Base-by-base conservation (phyloP, 345 rosid genomes). In the Eucalyptus pauciflora region DNA sequence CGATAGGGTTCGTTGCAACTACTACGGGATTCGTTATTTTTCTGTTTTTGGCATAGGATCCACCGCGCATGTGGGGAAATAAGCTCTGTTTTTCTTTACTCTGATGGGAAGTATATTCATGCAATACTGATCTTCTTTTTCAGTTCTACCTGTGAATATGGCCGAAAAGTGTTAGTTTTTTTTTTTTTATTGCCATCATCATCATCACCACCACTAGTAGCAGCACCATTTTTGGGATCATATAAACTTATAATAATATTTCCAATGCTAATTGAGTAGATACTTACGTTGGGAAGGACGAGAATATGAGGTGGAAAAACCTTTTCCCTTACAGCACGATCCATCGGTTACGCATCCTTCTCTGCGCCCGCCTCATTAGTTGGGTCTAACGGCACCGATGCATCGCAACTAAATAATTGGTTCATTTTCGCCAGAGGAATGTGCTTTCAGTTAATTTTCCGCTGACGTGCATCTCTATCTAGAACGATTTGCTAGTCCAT, bases 171-270 rank as follows among this genome's bases (percentile, higher is more conserved):
- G 7, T 10, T 22, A 18, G 6, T 6, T 37, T 10, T 4, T 3
- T 10, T 4, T 3, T 3, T 3, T 76, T 3, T 7, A 16, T n/a
- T 14, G 2, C 18, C 20, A 5, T 37, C 3, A 33, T 18, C 10
- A 10, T 37, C 22, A 18, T 37, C 13, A 56, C 29, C 27, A 56
- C 29, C 29, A 25, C 29, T 25, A 56, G 62, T 24, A 56, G 62
- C 62, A 41, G 8, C 43, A 20, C 25, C 81, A 71, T 33, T 37
- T 71, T 76, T 76, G 83, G 48, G 83, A 76, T 71, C 81, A 20
- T 76, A 41, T 37, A 76, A 20, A 41, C 83, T 76, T 13, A 37
- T 33, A 0, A 33, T 71, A 71, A 76, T 37, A 20, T 41, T 76
- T 0, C 83, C 83, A 37, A n/a, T 14, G 37, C 62, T 56, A 56